phyloP scores from a whole-genome alignment of 2,329 filamentous ascomycete species.

The Neopestalotiopsis sp. region DNA sequence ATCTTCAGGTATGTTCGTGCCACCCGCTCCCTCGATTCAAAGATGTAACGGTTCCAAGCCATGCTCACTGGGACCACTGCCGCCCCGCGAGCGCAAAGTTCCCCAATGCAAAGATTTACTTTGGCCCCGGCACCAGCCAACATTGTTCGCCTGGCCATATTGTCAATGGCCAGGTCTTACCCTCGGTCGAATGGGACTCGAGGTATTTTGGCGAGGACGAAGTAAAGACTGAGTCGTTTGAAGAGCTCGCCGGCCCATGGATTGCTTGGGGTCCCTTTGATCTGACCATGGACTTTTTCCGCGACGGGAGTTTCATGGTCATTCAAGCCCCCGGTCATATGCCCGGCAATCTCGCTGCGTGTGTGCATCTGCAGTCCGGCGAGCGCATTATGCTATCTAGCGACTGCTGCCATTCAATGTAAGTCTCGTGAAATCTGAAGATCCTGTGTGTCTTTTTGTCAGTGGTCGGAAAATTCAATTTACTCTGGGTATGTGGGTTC shows the following conservation, averaged over 20 bases:
- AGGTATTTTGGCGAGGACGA: constrained; percentile 1
- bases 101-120: constrained; percentile 5
- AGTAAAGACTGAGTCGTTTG: not conserved
- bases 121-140: not conserved
- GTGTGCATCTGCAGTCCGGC: not conserved
- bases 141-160: constrained; percentile 9
- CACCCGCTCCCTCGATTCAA: not conserved
- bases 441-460: not conserved
- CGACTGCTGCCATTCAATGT: constrained; percentile 13
- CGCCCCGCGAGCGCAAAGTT: not conserved
- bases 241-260: constrained; percentile 3
- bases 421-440: not conserved
- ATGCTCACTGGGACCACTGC: constrained; percentile 13
- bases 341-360: not conserved
- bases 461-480: not conserved
- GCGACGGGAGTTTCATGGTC: constrained; percentile 7
- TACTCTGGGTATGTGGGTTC: not conserved
- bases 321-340: constrained; percentile 7
- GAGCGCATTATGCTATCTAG: constrained; percentile 1
- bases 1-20: constrained; percentile 5
- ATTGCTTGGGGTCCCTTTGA: constrained; percentile 5
- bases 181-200: not conserved
- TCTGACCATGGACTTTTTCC: not conserved
- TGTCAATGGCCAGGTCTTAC: not conserved
- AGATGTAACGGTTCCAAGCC: not conserved